phyloP scores from a whole-genome alignment of 2,329 filamentous ascomycete genomes.

The Penicillium occitanis region DNA sequence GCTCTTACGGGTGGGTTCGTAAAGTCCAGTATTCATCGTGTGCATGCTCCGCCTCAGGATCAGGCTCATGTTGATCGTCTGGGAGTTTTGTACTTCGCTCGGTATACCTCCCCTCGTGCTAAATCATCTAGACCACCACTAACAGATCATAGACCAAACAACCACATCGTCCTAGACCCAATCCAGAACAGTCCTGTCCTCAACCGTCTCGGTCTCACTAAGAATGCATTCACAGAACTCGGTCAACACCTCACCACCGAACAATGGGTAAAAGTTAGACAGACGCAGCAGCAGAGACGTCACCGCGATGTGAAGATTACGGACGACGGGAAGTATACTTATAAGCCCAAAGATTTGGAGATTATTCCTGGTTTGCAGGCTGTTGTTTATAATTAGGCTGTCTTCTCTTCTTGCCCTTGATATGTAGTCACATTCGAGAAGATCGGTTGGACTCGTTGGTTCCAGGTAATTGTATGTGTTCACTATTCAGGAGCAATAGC shows the following conservation, averaged over 20 bases:
- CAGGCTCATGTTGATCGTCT: conserved; percentile 48
- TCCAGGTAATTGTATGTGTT: too few species aligned
- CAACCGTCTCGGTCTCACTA: conserved; percentile 37
- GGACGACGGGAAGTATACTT: conserved; percentile 39
- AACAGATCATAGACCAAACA: conserved; percentile 37
- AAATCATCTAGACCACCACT: background rate
- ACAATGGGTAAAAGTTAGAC: conserved; percentile 43
- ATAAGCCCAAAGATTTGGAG: conserved; percentile 40
- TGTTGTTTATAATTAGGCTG: conserved; percentile 35
- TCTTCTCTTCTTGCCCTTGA: background rate
- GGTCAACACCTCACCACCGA: conserved; percentile 43
- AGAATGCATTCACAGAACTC: conserved; percentile 43
- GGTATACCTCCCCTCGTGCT: conserved; percentile 27
- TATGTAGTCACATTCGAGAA: background rate
- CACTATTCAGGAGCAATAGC: too few species aligned
- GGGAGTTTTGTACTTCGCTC: conserved; percentile 50
- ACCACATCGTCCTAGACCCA: conserved; percentile 42
- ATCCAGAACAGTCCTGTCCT: conserved; percentile 42
- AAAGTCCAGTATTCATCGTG: conserved; percentile 53
- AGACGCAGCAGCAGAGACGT: conserved; percentile 46
- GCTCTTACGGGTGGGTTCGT: conserved; percentile 53
- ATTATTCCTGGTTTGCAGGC: conserved; percentile 45
- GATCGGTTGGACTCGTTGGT: too few species aligned
- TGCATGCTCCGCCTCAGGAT: conserved; percentile 50
- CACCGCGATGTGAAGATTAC: conserved; percentile 29